Evolutionary conservation across 192 early-diverging fungal genomes (phyloP), one percentile per base, ranked within the genome.

Genomic region (Cladochytrium replicatum): DNA sequence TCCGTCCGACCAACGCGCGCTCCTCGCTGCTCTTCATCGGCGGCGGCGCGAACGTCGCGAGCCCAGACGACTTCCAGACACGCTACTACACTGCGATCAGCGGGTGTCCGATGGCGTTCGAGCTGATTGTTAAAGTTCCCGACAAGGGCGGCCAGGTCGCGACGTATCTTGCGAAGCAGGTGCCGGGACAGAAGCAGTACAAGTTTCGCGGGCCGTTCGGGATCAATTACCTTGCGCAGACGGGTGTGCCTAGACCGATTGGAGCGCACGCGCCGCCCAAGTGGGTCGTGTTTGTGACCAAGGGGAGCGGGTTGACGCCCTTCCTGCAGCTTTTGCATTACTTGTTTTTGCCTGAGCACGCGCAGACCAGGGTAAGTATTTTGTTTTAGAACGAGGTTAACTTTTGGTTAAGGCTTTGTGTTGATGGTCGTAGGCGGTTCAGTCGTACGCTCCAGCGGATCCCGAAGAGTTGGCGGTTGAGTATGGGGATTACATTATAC

Each of bases 201-300:
- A 21, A 58, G 27, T 56, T 58, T 22, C 23, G 57, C 19, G 57
- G 57, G 11, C 57, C 57, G 27, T 58, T 58, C 29, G 57, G 57
- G 4, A 31, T 32, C 54, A 42, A 6, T 8, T 56, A 9, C 27
- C 48, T 1, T 13, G 9, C 15, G 32, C 43, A 4, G 23, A 15
- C 3, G 26, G 23, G 38, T 23, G 28, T 23, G n/a, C n/a, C n/a
- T n/a, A n/a, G n/a, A n/a, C n/a, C n/a, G n/a, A n/a, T n/a, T n/a
- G n/a, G n/a, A n/a, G n/a, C n/a, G n/a, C n/a, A n/a, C n/a, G n/a
- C n/a, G n/a, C n/a, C n/a, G n/a, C n/a, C n/a, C n/a, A n/a, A n/a
- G n/a, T n/a, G n/a, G n/a, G n/a, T n/a, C n/a, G n/a, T 72, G 21
- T 72, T 61, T 29, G 53, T 69, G 17, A 48, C 70, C 6, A 64